Evolutionary conservation across 768 basidiomycete genomes (phyloP), one percentile per base, ranked within the genome.

Genomic region (Psilocybe cyanescens): DNA sequence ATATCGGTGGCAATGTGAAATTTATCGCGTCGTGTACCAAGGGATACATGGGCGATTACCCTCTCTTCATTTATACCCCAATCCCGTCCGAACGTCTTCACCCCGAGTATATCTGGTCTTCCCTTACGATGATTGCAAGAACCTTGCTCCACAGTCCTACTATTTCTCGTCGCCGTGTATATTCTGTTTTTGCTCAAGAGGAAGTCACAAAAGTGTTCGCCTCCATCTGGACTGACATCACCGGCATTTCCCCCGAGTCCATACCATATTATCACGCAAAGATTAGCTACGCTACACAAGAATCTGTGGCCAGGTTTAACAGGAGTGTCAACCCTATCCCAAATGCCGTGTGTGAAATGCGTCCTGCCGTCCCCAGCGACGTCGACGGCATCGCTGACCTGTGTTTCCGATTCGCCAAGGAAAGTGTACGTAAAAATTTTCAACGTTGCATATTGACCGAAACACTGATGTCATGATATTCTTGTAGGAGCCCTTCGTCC

Each of bases 181-280:
- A 87, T 70, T 90, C 91, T 1, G 78, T 91, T 8, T 92, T 90
- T 64, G 84, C 87, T 1, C 76, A 81, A 4, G 78, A 84, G 3
- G 65, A 68, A 5, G 72, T 91, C 16, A 73, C 84, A 3, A 44
- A 61, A 7, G 64, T 66, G 3, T 90, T 92, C 62, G 77, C 79
- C 3, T 55, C 70, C 1, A 65, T 76, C 16, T 91, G 87, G 89
- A 73, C 75, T 28, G 56, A 64, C 8, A 62, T 75, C 28, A 85
- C 88, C 1, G 76, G 79, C 2, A 75, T 86, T 28, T 59, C 64
- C 3, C 48, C 68, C 33, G 58, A 62, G 14, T 35, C 59, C 1
- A 68, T 78, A 0, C 83, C 83, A 0, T 92, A 91, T 67, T 92
- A 92, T 61, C 79, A 81, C 28, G 86, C 90, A 0, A 83, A 75